Conservation (phyloP, 1,284 basidiomycete species). For the Trametes pubescens region DNA sequence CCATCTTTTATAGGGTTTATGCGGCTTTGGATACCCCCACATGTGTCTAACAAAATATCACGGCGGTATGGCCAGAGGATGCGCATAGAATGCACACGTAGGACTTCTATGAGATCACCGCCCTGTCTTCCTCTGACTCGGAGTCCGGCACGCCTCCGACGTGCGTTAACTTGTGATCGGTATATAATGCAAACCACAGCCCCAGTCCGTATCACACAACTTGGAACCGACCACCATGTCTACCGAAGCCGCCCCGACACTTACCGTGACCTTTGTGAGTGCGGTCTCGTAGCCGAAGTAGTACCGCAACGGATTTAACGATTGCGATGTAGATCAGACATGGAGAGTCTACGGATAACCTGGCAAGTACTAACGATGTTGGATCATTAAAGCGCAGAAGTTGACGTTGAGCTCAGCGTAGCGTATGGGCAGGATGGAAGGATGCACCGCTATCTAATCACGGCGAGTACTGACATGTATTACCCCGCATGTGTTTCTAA, state of each 20-base stretch:
- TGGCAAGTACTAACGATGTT: slow-evolving; percentile 47
- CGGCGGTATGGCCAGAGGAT: too few species aligned
- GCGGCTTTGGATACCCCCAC: too few species aligned
- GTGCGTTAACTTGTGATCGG: neutral
- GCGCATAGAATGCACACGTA: too few species aligned
- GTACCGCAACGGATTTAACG: neutral
- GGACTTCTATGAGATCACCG: too few species aligned
- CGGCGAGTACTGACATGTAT: slow-evolving; percentile 54
- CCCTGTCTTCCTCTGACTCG: neutral
- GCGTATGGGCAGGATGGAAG: slow-evolving; percentile 84
- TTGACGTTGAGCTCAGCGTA: slow-evolving; percentile 45
- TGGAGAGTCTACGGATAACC: slow-evolving; percentile 80
- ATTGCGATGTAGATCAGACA: slow-evolving; percentile 63
- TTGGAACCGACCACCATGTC: slow-evolving; percentile 4
- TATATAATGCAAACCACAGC: neutral
- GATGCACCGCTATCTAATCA: slow-evolving; percentile 87
- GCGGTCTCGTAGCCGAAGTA: too few species aligned
- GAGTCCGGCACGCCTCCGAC: neutral
- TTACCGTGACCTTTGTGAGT: slow-evolving; percentile 42
- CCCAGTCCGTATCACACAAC: neutral
- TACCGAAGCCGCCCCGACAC: slow-evolving; percentile 23
- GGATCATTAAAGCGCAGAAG: neutral
- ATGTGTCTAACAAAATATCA: too few species aligned
- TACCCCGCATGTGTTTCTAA: neutral
- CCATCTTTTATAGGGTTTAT: neutral